These are phyloP conservation scores for Coemansia sp. DNA, from an alignment of 192 early-diverging fungal genomes.

Conservation along the genomic window DNA sequence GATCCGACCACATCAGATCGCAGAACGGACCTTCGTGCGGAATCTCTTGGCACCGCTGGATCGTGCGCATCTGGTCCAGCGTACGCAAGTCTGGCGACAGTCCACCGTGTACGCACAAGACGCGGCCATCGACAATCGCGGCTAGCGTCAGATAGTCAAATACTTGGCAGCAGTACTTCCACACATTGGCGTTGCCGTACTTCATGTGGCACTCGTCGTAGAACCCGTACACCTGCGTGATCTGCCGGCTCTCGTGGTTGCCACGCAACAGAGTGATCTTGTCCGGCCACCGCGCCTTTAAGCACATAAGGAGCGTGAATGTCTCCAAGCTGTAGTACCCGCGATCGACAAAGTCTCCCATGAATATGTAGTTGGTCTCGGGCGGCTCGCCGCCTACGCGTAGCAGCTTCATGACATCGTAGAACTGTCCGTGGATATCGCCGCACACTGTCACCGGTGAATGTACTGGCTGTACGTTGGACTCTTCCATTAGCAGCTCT, in stretches of 20 bases:
- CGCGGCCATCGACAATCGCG: constrained; percentile 86
- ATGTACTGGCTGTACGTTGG: constrained; percentile 95
- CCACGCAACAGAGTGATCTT: constrained; percentile 95
- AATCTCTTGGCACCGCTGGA: constrained; percentile 85
- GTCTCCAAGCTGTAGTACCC: constrained; percentile 98
- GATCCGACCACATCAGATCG: constrained; percentile 56
- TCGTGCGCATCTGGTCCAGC: constrained; percentile 92
- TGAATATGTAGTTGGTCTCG: constrained; percentile 96
- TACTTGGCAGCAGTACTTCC: constrained; percentile 94
- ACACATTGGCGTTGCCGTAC: constrained; percentile 85
- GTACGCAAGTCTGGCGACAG: constrained; percentile 92
- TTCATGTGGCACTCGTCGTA: constrained; percentile 92
- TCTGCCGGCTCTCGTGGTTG: constrained; percentile 97
- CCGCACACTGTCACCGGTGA: constrained; percentile 98
- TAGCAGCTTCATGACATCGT: constrained; percentile 94
- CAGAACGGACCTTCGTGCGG: constrained; percentile 57
- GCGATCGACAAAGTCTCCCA: constrained; percentile 99
- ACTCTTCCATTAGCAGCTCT: constrained; percentile 97
- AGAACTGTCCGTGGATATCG: constrained; percentile 98
- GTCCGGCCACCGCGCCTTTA: constrained; percentile 97
- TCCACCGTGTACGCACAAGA: constrained; percentile 96
- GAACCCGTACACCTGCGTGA: constrained; percentile 98
- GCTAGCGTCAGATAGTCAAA: constrained; percentile 94
- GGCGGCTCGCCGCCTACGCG: constrained; percentile 95
- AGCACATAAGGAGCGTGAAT: constrained; percentile 87